Base-by-base conservation (phyloP, 1,284 basidiomycete species). In the Cutaneotrichosporon sp. region DNA sequence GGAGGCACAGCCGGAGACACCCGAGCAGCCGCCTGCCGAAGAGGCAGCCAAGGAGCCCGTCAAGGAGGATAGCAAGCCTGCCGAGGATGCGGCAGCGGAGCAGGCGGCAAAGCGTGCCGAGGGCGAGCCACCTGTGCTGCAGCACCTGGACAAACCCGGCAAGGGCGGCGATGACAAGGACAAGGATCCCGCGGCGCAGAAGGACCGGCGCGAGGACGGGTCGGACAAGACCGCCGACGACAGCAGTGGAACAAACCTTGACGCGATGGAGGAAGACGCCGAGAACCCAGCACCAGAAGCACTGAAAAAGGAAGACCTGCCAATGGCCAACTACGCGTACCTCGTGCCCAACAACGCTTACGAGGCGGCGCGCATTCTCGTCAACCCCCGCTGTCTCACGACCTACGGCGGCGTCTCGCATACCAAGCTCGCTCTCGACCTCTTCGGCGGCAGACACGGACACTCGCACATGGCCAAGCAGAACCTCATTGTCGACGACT, bases 341-440 rank as follows among this genome's bases (percentile, higher is more conserved):
- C 73, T 71, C 17, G 84, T 90, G 51, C 88, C 90, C n/a, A 97
- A 96, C 74, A 84, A 83, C 17, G 85, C 84, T 12, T 96, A 91
- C 75, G 79, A 83, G 10, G 84, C 90, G 2, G 92, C 90, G 2
- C 79, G 90, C 51, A 94, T 97, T 63, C 75, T 97, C 57, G 86
- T 97, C 55, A 96, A 96, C 70, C 92, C 92, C 5, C 83, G 91
- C 13, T 96, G 92, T 70, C 87, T 93, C 40, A 96, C 92, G 41
- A 96, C 92, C 15, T 97, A 97, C 68, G 92, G 92, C 0, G 92
- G 92, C 7, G 92, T 96, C 4, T 88, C 86, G 60, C 92, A 97
- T 72, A 90, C 90, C 17, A 86, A 90, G 72, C 81, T 97, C 37
- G 91, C 92, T 10, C 75, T 88, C 39, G 91, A 96, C 73, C 74